Evolutionary conservation across 306 rosid species (phyloP).

Genomic region (Carpinus fangiana): DNA sequence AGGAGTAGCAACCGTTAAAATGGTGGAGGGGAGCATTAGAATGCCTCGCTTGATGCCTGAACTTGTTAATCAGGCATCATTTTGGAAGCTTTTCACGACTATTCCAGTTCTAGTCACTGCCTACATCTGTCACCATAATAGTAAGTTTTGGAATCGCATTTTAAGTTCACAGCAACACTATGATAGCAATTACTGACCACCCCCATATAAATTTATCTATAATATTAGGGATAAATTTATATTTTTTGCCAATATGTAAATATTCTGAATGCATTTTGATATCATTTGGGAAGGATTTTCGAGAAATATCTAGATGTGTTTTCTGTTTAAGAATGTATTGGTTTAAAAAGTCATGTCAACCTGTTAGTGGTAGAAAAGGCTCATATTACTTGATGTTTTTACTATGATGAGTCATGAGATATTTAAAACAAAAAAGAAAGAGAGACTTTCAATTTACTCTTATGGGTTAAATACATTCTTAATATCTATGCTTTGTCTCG

Average conservation of each 20-base stretch:
- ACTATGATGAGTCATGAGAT: not conserved
- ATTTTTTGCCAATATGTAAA: not conserved
- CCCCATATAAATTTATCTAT: not conserved
- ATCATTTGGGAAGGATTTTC: not conserved
- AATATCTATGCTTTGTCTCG: too few species aligned
- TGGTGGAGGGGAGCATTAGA: conserved; percentile 50
- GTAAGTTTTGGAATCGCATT: conserved; percentile 30
- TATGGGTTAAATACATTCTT: not conserved
- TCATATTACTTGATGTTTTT: not conserved
- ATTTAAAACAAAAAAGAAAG: not conserved
- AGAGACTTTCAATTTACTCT: not conserved
- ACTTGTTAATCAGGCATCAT: conserved; percentile 48
- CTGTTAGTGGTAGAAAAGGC: not conserved
- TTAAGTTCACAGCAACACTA: not conserved
- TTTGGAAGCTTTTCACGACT: conserved; percentile 69
- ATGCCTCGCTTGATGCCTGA: conserved; percentile 61
- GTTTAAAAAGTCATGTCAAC: not conserved
- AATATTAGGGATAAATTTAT: not conserved
- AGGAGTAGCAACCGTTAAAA: conserved; percentile 46
- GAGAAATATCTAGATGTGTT: not conserved
- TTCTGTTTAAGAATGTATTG: not conserved
- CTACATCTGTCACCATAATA: conserved; percentile 66
- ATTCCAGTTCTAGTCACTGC: conserved; percentile 66
- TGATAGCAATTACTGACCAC: not conserved
- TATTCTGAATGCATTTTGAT: not conserved